These are phyloP conservation scores for Ananas comosus DNA, from an alignment of 176 grass and related monocot genomes.

Conservation along the genomic window DNA sequence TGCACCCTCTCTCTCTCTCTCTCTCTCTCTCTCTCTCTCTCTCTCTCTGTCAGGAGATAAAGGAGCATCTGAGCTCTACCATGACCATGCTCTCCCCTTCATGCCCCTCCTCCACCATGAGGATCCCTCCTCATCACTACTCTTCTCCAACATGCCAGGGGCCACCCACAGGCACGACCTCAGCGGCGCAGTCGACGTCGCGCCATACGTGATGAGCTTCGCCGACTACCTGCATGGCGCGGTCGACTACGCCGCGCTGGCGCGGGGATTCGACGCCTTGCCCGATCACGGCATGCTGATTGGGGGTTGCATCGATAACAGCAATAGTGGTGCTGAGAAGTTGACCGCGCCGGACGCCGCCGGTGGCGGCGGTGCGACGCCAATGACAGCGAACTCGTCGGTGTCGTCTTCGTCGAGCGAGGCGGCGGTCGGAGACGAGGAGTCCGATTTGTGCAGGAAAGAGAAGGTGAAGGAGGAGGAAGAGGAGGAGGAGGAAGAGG, in stretches of 20 bases:
- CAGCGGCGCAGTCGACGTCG: neutral
- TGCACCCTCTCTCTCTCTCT: slow-evolving; percentile 16
- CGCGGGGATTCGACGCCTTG: neutral
- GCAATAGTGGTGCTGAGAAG: neutral
- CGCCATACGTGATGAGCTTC: slow-evolving; percentile 17
- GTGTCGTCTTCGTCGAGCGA: slow-evolving; percentile 71
- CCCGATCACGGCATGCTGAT: too few relatives aligned
- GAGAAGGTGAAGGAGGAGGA: slow-evolving; percentile 32
- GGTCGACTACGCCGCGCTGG: neutral
- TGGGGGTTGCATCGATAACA: neutral
- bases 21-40: neutral
- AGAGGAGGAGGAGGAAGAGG: slow-evolving; percentile 40
- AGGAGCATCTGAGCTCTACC: neutral
- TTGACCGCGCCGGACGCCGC: neutral
- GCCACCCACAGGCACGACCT: slow-evolving; percentile 23
- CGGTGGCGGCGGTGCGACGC: slow-evolving; percentile 15
- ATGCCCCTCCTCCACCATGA: slow-evolving; percentile 35
- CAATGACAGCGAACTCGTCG: slow-evolving; percentile 74
- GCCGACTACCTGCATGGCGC: neutral
- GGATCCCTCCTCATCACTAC: slow-evolving; percentile 37
- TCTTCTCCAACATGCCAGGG: slow-evolving; percentile 43
- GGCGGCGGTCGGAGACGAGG: slow-evolving; percentile 41
- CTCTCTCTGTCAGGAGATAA: slow-evolving; percentile 3
- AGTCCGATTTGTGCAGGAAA: slow-evolving; percentile 32
- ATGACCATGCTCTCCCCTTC: neutral